A percentile compares a stretch with the other conserved stretches of the same genome.
These are phyloP conservation scores for Yarrowia sp. DNA, from an alignment of 805 yeast genomes.

Conservation along the genomic window DNA sequence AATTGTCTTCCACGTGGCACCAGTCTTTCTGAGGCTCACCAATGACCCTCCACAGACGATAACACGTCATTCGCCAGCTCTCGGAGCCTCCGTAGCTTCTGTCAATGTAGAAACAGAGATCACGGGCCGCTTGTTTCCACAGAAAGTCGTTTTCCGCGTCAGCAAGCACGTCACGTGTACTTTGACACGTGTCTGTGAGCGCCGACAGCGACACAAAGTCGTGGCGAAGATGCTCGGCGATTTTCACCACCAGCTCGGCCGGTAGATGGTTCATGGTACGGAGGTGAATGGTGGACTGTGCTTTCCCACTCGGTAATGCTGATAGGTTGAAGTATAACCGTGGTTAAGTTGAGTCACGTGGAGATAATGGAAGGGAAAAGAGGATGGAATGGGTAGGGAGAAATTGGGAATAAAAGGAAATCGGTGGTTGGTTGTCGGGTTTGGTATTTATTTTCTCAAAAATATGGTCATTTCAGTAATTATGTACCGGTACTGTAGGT, in stretches of 20 bases:
- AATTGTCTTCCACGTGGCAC: slow-evolving; percentile 37
- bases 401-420: background rate
- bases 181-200: slow-evolving; percentile 20
- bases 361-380: background rate
- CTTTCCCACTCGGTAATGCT: no score
- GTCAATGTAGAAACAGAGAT: slow-evolving; percentile 27
- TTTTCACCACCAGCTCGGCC: slow-evolving; percentile 28
- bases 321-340: slow-evolving; percentile 1
- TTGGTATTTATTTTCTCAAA: no score
- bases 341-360: slow-evolving; percentile 14
- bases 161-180: slow-evolving; percentile 15
- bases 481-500: no score
- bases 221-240: slow-evolving; percentile 2
- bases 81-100: slow-evolving; percentile 1
- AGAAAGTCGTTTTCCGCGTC: slow-evolving; percentile 11
- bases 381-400: background rate
- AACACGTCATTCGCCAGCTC: slow-evolving; percentile 22
- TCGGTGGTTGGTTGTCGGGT: no score
- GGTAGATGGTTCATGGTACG: slow-evolving; percentile 12
- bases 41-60: slow-evolving; percentile 7
- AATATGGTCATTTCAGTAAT: no score
- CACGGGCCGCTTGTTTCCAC: slow-evolving; percentile 16
- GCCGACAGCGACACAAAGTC: slow-evolving; percentile 23
- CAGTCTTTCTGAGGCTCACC: slow-evolving; percentile 18
- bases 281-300: no score